Evolutionary conservation across 2,329 filamentous ascomycete species (phyloP).

Genomic region (Phoma herbarum): DNA sequence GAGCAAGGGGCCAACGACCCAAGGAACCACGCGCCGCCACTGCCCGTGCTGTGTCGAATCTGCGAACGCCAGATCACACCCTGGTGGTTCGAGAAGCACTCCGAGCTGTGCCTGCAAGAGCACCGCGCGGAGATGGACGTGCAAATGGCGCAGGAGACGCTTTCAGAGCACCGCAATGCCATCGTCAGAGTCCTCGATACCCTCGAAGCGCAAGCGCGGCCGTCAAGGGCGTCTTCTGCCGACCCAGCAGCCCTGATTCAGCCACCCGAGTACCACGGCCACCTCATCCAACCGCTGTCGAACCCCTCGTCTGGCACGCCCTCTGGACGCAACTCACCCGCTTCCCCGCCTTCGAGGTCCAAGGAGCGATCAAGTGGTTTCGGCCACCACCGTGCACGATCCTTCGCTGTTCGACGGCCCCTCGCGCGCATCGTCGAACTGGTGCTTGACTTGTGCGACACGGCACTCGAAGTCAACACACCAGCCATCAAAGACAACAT

Average conservation of each 20-base stretch:
- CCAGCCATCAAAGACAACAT: conserved; percentile 86
- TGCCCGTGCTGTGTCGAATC: conserved; percentile 90
- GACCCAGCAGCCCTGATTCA: conserved; percentile 58
- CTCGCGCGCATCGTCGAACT: conserved; percentile 94
- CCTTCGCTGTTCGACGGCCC: conserved; percentile 89
- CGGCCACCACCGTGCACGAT: conserved; percentile 81
- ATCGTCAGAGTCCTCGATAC: conserved; percentile 96
- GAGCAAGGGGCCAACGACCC: conserved; percentile 81
- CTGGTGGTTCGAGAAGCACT: conserved; percentile 99
- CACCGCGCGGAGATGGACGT: conserved; percentile 98
- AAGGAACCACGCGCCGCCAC: conserved; percentile 78
- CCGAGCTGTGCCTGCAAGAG: conserved; percentile 93
- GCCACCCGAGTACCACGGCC: conserved; percentile 84
- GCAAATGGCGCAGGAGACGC: conserved; percentile 89
- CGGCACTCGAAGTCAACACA: conserved; percentile 91
- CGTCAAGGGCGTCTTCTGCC: conserved; percentile 62
- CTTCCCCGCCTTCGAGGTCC: conserved; percentile 71
- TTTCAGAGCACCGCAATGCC: conserved; percentile 90
- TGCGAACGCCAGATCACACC: conserved; percentile 96
- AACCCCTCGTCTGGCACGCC: conserved; percentile 73
- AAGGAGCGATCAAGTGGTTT: conserved; percentile 77
- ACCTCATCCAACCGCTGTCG: conserved; percentile 80
- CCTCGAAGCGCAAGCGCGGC: conserved; percentile 79
- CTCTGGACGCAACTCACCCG: conserved; percentile 74
- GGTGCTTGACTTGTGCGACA: conserved; percentile 93